Conservation (phyloP, 2,329 filamentous ascomycete genomes). For the Clathrospora elynae region DNA sequence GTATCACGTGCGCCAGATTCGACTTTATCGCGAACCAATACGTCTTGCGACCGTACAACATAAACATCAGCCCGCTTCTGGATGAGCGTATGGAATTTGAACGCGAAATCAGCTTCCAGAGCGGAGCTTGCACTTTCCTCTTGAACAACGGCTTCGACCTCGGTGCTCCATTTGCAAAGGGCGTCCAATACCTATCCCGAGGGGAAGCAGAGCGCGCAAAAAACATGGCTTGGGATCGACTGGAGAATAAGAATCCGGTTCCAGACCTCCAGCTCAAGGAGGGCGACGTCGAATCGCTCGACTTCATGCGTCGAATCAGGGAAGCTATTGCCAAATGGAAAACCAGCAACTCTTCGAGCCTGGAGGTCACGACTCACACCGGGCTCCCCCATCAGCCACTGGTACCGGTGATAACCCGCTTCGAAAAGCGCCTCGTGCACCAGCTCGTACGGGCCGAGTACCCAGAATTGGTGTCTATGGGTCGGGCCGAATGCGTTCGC, state of each 20-base stretch:
- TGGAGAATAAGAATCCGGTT: constrained; percentile 44
- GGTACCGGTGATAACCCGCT: constrained; percentile 47
- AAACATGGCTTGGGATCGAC: constrained; percentile 51
- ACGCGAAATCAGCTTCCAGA: constrained; percentile 64
- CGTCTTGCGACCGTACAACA: constrained; percentile 66
- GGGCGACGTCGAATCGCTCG: constrained; percentile 58
- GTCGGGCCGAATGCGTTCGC: constrained; percentile 51
- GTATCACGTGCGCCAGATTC: constrained; percentile 68
- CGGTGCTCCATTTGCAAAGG: constrained; percentile 59
- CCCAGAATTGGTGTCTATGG: constrained; percentile 52
- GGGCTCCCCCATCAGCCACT: constrained; percentile 26
- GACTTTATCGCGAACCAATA: constrained; percentile 57
- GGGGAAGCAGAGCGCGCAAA: constrained; percentile 60
- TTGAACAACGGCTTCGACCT: constrained; percentile 64
- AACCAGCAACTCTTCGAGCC: constrained; percentile 11
- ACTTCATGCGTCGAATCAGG: constrained; percentile 57
- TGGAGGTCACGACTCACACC: constrained; percentile 41
- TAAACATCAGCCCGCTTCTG: constrained; percentile 64
- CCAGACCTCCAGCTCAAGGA: constrained; percentile 57
- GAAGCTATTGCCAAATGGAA: constrained; percentile 56
- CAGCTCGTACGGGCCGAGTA: constrained; percentile 69
- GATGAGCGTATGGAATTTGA: constrained; percentile 62
- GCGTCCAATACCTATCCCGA: constrained; percentile 67
- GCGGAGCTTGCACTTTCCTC: constrained; percentile 66
- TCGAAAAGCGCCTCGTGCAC: constrained; percentile 68